Percentiles rank a stretch among this genome's conserved stretches.
phyloP scores from a whole-genome alignment of 768 basidiomycete species.

The Tylopilus sp. region DNA sequence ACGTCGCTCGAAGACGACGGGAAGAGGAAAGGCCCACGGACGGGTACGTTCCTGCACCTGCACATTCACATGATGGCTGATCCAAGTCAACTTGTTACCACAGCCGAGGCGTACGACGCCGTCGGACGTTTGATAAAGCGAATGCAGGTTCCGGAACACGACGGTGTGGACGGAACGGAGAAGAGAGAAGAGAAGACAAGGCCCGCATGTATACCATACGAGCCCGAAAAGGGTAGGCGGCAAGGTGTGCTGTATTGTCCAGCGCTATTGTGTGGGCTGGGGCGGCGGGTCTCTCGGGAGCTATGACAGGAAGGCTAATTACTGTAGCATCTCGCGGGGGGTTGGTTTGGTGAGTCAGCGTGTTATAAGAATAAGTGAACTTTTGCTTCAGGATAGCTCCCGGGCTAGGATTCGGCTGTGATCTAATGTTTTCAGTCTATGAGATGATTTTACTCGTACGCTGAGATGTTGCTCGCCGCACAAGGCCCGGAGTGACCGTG shows the following conservation, averaged over 20 bases:
- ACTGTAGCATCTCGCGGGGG: background rate
- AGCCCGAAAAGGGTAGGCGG: constrained; percentile 5
- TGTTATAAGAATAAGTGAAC: background rate
- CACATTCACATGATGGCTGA: background rate
- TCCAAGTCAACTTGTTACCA: background rate
- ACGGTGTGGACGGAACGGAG: background rate
- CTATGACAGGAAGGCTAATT: constrained; percentile 16
- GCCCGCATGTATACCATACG: constrained; percentile 13
- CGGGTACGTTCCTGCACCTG: constrained; percentile 7
- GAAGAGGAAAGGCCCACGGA: constrained; percentile 7
- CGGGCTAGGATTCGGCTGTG: too few species aligned
- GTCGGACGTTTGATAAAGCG: constrained; percentile 21
- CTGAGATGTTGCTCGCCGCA: too few species aligned
- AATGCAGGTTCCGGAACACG: constrained; percentile 13
- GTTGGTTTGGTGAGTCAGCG: background rate
- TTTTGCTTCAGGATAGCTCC: too few species aligned
- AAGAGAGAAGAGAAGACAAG: constrained; percentile 1
- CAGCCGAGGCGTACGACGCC: constrained; percentile 24
- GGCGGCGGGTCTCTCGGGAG: constrained; percentile 8
- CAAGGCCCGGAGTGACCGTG: too few species aligned
- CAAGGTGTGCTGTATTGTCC: constrained; percentile 9
- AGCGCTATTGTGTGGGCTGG: constrained; percentile 9
- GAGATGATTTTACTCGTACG: too few species aligned
- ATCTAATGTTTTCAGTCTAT: too few species aligned
- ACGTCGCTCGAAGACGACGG: constrained; percentile 14